Evolutionary conservation across 2,329 filamentous ascomycete species (phyloP).

Genomic region (Calonectria pauciramosa): DNA sequence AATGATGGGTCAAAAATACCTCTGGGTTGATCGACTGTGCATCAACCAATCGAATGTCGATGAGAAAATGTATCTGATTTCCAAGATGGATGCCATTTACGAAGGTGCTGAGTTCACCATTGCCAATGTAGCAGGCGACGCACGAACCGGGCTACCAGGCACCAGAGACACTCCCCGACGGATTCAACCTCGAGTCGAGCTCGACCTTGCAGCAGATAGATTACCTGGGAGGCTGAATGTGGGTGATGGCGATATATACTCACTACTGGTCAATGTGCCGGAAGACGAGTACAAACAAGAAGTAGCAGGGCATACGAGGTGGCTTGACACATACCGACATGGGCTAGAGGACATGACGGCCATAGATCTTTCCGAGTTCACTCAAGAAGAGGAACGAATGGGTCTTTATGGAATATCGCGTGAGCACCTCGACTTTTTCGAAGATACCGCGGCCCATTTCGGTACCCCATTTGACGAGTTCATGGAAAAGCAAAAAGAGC

Average conservation of each 20-base stretch:
- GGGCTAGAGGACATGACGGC: neutral
- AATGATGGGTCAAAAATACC: neutral
- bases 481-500: neutral
- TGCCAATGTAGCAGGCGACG: neutral
- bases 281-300: neutral
- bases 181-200: neutral
- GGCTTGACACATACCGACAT: neutral
- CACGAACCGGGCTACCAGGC: neutral
- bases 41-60: neutral
- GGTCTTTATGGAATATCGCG: neutral
- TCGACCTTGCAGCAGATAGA: neutral
- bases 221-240: accelerated
- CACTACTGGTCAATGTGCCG: neutral
- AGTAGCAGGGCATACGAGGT: neutral
- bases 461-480: neutral
- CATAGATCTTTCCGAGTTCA: neutral
- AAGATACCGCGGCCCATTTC: neutral
- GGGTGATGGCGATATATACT: neutral
- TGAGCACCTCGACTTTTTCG: neutral
- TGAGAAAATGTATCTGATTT: neutral
- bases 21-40: neutral
- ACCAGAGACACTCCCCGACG: neutral
- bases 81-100: neutral
- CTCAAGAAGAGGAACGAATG: neutral
- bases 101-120: neutral